A percentile compares a stretch with the other conserved stretches of the same genome.
These are phyloP conservation scores for Fusarium irregulare DNA, from an alignment of 2,329 filamentous ascomycete genomes.

Conservation along the genomic window DNA sequence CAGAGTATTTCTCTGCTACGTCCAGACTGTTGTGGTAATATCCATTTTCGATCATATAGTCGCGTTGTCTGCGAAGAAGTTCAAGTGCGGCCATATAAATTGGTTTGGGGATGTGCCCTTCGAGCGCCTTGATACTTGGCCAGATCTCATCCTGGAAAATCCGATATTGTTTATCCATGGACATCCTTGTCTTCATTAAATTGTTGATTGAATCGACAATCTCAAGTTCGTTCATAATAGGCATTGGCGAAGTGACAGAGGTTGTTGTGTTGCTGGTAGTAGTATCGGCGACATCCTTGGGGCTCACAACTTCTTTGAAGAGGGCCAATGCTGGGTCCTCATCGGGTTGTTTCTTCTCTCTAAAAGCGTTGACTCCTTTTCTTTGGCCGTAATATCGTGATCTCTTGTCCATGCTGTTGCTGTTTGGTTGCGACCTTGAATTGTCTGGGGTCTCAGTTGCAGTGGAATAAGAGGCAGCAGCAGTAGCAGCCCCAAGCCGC, in stretches of 20 bases:
- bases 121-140: conserved; percentile 46
- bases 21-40: conserved; percentile 34
- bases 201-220: conserved; percentile 48
- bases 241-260: background rate
- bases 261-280: conserved; percentile 1
- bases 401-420: conserved; percentile 9
- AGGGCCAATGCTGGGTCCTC: conserved; percentile 48
- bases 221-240: conserved; percentile 45
- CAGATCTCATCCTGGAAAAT: conserved; percentile 47
- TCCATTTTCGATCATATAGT: conserved; percentile 34
- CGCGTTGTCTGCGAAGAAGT: conserved; percentile 39
- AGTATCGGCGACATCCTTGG: background rate
- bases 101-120: conserved; percentile 46
- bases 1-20: conserved; percentile 43
- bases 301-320: conserved; percentile 53
- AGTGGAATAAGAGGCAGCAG: conserved; percentile 43
- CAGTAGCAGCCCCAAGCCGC: conserved; percentile 35
- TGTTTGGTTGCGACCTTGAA: conserved; percentile 13
- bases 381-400: background rate
- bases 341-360: conserved; percentile 3
- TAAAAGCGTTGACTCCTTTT: conserved; percentile 5
- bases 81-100: conserved; percentile 40
- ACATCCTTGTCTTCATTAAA: conserved; percentile 31
- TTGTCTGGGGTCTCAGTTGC: conserved; percentile 25
- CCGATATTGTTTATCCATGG: conserved; percentile 32